phyloP scores from a whole-genome alignment of 2,329 filamentous ascomycete species.

The Fonsecaea erecta region DNA sequence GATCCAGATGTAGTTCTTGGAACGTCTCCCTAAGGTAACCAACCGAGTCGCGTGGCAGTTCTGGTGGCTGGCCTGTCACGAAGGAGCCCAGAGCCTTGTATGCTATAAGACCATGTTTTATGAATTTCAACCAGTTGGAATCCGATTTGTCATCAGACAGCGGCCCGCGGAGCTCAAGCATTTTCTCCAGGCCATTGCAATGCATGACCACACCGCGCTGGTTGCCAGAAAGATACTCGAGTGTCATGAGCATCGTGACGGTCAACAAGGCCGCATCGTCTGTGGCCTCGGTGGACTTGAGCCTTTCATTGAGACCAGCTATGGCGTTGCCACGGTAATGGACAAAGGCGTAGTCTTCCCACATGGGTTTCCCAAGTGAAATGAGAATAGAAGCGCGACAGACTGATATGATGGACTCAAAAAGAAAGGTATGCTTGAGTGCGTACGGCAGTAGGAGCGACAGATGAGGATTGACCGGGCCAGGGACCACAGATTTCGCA shows the following conservation, averaged over 20 bases:
- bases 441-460: constrained; percentile 35
- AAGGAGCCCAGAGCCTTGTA: constrained; percentile 34
- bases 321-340: constrained; percentile 35
- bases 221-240: constrained; percentile 35
- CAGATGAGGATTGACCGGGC: constrained; percentile 32
- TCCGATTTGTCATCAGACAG: constrained; percentile 16
- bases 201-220: constrained; percentile 32
- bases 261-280: constrained; percentile 32
- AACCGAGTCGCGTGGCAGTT: constrained; percentile 23
- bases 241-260: constrained; percentile 35
- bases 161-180: constrained; percentile 30
- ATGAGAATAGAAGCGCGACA: constrained; percentile 35
- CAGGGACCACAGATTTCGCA: constrained; percentile 3
- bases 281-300: constrained; percentile 21
- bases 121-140: constrained; percentile 32
- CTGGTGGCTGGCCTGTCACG: constrained; percentile 31
- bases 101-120: constrained; percentile 29
- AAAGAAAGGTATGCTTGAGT: constrained; percentile 31
- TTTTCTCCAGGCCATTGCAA: constrained; percentile 31
- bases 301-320: constrained; percentile 26
- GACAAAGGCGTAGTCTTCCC: constrained; percentile 33
- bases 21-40: constrained; percentile 30
- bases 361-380: constrained; percentile 28
- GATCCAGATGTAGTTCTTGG: constrained; percentile 30
- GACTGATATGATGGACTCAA: constrained; percentile 35